phyloP scores from a whole-genome alignment of 441 rosid species.

The Dalechampia spathulata region DNA sequence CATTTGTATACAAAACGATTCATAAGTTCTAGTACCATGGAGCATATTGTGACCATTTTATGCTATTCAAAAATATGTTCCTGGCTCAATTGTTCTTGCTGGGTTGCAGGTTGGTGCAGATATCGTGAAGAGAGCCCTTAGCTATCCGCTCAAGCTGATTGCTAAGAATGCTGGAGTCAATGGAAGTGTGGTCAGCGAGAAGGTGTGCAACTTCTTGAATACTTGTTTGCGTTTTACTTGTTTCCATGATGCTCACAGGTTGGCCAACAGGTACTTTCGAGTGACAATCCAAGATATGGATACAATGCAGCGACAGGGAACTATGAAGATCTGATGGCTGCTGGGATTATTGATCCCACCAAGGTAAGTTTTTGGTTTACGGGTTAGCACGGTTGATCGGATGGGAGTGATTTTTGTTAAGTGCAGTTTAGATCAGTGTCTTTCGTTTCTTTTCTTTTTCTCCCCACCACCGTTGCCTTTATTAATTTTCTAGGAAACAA shows the following conservation, averaged over 20 bases:
- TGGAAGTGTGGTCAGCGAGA: constrained; percentile 86
- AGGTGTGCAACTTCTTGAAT: constrained; percentile 28
- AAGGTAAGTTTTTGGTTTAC: constrained; percentile 39
- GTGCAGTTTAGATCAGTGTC: too few relatives aligned
- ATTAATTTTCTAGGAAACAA: too few relatives aligned
- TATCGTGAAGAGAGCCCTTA: constrained; percentile 74
- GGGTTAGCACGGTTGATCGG: neutral
- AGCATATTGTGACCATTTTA: too few relatives aligned
- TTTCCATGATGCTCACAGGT: neutral
- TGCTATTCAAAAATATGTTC: neutral
- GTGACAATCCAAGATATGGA: constrained; percentile 52
- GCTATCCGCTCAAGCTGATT: constrained; percentile 80
- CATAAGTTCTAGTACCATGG: too few relatives aligned
- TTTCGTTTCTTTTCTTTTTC: too few relatives aligned
- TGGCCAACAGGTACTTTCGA: constrained; percentile 53
- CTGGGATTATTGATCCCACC: constrained; percentile 93
- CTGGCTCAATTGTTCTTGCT: neutral
- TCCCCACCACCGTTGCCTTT: too few relatives aligned
- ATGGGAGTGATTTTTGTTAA: too few relatives aligned
- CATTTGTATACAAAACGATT: too few relatives aligned
- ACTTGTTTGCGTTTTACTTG: neutral
- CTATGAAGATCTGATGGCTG: constrained; percentile 96
- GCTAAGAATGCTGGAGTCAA: constrained; percentile 96
- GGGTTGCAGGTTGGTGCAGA: constrained; percentile 80
- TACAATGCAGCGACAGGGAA: constrained; percentile 93